Percentiles rank a stretch among this genome's conserved stretches.
phyloP scores from a whole-genome alignment of 208 protist genomes.

The Crithidia thermophila region DNA sequence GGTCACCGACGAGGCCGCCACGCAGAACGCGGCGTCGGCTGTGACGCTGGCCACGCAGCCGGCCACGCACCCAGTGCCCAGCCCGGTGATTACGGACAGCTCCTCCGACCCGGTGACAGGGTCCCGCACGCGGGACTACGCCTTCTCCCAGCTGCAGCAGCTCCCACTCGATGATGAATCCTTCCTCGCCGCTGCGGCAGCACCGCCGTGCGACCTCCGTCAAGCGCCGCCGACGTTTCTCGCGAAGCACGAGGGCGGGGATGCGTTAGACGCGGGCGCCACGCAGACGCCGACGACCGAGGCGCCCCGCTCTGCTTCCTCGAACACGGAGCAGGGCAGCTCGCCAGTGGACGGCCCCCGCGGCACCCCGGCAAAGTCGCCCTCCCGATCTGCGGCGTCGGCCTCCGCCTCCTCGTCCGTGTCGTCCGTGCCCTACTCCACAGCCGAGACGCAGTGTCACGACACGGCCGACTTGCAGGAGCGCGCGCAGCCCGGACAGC shows the following conservation, averaged over 20 bases:
- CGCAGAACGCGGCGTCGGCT: not conserved
- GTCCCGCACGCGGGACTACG: not conserved
- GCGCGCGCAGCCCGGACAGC: not conserved
- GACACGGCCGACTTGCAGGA: not conserved
- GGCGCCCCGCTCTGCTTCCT: too few species aligned
- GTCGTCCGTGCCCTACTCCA: conserved; percentile 6
- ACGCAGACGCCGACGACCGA: too few species aligned
- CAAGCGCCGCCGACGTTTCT: not conserved
- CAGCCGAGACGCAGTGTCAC: conserved; percentile 20
- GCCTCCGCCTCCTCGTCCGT: not conserved
- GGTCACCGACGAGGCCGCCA: not conserved
- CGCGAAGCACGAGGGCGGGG: too few species aligned
- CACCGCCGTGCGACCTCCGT: not conserved
- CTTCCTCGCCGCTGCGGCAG: not conserved
- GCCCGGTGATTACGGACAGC: conserved; percentile 10
- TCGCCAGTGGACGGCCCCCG: not conserved
- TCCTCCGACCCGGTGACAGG: not conserved
- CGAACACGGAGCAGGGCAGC: too few species aligned
- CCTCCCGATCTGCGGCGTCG: not conserved
- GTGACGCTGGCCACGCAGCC: not conserved
- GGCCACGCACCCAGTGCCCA: not conserved
- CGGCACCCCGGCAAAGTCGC: not conserved
- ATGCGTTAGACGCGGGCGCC: too few species aligned
- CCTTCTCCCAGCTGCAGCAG: not conserved
- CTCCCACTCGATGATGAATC: not conserved